These are phyloP conservation scores for Exophiala sp. DNA, from an alignment of 2,329 filamentous ascomycete species.

Conservation along the genomic window DNA sequence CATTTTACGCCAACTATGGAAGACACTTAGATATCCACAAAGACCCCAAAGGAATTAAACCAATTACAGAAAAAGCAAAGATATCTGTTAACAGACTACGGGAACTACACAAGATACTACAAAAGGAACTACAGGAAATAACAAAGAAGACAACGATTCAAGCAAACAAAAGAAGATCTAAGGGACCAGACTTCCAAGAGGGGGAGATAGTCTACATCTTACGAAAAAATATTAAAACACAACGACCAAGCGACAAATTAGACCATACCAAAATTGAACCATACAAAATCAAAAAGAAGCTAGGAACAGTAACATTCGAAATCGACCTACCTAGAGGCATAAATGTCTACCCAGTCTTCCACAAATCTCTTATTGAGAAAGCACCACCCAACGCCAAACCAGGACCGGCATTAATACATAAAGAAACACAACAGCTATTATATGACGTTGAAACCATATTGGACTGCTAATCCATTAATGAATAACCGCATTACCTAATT, in stretches of 20 bases:
- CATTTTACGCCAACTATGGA: slow-evolving; percentile 15
- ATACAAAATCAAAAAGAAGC: slow-evolving; percentile 14
- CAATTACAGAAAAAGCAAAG: background rate
- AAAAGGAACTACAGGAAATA: slow-evolving; percentile 7
- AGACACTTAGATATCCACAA: slow-evolving; percentile 3
- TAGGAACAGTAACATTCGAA: slow-evolving; percentile 9
- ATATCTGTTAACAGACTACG: background rate
- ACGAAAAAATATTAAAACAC: slow-evolving; percentile 19
- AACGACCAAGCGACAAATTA: slow-evolving; percentile 11
- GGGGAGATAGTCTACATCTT: slow-evolving; percentile 7
- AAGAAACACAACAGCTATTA: background rate
- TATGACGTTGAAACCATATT: no score
- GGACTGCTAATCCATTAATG: no score
- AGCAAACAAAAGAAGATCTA: slow-evolving; percentile 10
- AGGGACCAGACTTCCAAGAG: slow-evolving; percentile 9
- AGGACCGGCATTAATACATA: background rate
- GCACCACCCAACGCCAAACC: background rate
- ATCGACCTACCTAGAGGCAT: slow-evolving; percentile 10
- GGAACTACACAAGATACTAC: slow-evolving; percentile 4
- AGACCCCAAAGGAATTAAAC: background rate
- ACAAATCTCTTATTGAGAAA: slow-evolving; percentile 12
- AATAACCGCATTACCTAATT: no score
- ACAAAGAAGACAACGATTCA: slow-evolving; percentile 1
- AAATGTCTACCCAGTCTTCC: slow-evolving; percentile 11
- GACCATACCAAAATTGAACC: slow-evolving; percentile 10